Evolutionary conservation across 2,329 filamentous ascomycete genomes (phyloP).

Genomic region (Chrysoporthe cubensis): DNA sequence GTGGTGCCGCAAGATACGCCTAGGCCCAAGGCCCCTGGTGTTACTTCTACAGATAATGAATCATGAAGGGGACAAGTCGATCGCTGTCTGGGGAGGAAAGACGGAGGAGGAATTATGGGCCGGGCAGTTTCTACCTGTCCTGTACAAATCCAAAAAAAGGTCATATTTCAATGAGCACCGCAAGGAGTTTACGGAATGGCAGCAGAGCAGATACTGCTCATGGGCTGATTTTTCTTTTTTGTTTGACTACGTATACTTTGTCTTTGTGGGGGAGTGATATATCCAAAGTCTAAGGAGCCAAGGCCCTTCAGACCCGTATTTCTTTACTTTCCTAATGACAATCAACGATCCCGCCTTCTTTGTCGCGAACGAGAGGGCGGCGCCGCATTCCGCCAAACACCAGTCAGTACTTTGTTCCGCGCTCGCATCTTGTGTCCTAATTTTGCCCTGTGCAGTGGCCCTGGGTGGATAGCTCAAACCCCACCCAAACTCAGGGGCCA

Average conservation of each 20-base stretch:
- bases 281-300: neutral
- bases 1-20: conserved; percentile 28
- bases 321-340: conserved; percentile 12
- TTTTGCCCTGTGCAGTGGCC: neutral
- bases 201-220: neutral
- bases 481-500: neutral
- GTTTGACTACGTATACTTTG: neutral
- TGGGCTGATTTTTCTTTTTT: neutral
- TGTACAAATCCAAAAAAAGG: conserved; percentile 5
- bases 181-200: neutral
- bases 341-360: neutral
- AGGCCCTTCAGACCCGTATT: neutral
- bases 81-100: too few species aligned
- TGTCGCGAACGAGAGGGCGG: neutral
- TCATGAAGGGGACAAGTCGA: neutral
- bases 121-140: neutral
- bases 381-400: neutral
- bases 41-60: neutral
- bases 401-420: neutral
- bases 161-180: neutral
- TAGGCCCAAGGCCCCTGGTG: neutral
- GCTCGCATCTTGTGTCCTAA: neutral
- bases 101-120: neutral
- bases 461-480: neutral
- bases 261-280: conserved; percentile 1